Conservation (phyloP, 805 yeast species). For the Komagataella ulmi region DNA sequence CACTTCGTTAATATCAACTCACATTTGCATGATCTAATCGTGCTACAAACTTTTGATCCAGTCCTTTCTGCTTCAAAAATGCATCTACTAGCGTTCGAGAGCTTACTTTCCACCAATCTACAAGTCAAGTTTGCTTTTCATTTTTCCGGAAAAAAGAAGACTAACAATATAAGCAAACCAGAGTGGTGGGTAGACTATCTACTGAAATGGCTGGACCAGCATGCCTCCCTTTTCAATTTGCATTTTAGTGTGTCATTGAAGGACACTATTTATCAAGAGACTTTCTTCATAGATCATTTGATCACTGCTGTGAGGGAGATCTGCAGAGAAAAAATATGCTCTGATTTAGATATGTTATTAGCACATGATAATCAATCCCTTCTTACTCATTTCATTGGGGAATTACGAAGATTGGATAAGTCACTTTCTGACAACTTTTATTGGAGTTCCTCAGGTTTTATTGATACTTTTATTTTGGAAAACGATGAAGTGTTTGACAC, state of each 20-base stretch:
- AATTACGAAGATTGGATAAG: constrained; percentile 45
- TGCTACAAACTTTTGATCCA: constrained; percentile 18
- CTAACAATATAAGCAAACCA: constrained; percentile 54
- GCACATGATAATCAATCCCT: constrained; percentile 24
- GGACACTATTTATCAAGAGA: constrained; percentile 6
- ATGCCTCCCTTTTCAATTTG: constrained; percentile 14
- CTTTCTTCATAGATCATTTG: constrained; percentile 19
- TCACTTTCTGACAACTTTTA: constrained; percentile 28
- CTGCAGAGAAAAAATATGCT: constrained; percentile 27
- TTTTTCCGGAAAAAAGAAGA: constrained; percentile 41
- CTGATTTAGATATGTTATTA: constrained; percentile 11
- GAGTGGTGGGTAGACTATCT: constrained; percentile 54
- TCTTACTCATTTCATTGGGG: constrained; percentile 45
- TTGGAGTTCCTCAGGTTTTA: constrained; percentile 19
- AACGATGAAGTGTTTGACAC: constrained; percentile 17
- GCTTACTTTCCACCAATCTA: constrained; percentile 28
- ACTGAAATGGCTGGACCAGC: constrained; percentile 23
- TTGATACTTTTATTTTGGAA: constrained; percentile 14
- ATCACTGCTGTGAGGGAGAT: constrained; percentile 35
- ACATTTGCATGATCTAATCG: constrained; percentile 8
- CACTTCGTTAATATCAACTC: neutral
- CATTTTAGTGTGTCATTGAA: constrained; percentile 16
- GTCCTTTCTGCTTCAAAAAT: constrained; percentile 20
- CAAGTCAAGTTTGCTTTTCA: constrained; percentile 43
- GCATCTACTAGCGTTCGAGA: constrained; percentile 37